Evolutionary conservation across 306 rosid species (phyloP).

Genomic region (Casuarina cunninghamiana): DNA sequence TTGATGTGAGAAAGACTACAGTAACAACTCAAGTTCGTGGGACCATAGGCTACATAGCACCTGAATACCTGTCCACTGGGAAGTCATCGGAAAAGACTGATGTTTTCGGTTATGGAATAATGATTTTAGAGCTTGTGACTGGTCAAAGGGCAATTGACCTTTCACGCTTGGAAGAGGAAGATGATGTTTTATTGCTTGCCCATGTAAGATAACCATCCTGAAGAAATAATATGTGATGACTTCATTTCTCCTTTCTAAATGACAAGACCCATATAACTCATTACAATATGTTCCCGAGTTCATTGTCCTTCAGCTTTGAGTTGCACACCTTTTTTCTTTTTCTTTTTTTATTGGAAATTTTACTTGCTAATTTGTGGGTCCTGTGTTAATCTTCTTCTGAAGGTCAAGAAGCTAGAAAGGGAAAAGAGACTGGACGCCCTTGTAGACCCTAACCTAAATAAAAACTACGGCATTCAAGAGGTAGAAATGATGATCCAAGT

Average conservation of each 20-base stretch:
- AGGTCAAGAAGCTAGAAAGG: conserved; percentile 96
- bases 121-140: conserved; percentile 95
- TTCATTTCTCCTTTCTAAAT: neutral
- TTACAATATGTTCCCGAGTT: neutral
- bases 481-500: conserved; percentile 95
- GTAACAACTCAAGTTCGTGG: conserved; percentile 99
- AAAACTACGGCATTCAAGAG: conserved; percentile 64
- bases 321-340: neutral
- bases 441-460: conserved; percentile 72
- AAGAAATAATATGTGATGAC: neutral
- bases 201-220: conserved; percentile 60
- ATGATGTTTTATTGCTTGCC: conserved; percentile 85
- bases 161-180: conserved; percentile 98
- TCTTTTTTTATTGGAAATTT: neutral
- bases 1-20: conserved; percentile 86
- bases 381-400: conserved; percentile 17
- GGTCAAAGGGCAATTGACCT: conserved; percentile 97
- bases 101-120: conserved; percentile 95
- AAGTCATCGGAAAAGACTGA: conserved; percentile 98
- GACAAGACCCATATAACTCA: neutral
- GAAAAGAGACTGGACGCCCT: conserved; percentile 75
- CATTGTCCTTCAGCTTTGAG: conserved; percentile 8
- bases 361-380: conserved; percentile 16
- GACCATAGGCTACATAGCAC: conserved; percentile 99
- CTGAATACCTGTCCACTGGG: conserved; percentile 96